A percentile compares a stretch with the other conserved stretches of the same genome.
These are phyloP conservation scores for Pseudozyma tsukubaensis DNA, from an alignment of 1,284 basidiomycete species.

Conservation along the genomic window DNA sequence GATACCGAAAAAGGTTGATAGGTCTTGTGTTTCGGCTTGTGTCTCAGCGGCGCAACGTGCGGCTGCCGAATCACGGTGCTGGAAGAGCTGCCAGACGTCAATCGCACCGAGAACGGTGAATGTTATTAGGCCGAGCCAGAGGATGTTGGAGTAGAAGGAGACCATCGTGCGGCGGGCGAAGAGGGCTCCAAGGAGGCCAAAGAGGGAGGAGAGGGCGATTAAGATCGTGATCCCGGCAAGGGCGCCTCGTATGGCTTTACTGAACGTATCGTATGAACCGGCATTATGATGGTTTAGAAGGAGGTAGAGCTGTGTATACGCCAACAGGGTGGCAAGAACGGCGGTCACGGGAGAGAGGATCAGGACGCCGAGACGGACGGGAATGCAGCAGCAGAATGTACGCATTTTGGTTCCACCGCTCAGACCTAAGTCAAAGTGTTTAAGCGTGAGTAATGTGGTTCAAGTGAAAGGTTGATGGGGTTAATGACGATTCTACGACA, in stretches of 20 bases:
- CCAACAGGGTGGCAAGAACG: slow-evolving; percentile 11
- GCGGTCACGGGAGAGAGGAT: slow-evolving; percentile 22
- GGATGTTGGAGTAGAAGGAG: slow-evolving; percentile 33
- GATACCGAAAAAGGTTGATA: slow-evolving; percentile 17
- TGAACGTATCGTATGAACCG: slow-evolving; percentile 16
- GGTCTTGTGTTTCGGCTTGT: slow-evolving; percentile 8
- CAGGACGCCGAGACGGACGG: slow-evolving; percentile 26
- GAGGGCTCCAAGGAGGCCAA: slow-evolving; percentile 26
- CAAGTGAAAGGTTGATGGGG: too few relatives aligned
- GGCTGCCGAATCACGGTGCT: slow-evolving; percentile 3
- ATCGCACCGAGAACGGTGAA: slow-evolving; percentile 26
- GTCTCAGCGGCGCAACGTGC: slow-evolving; percentile 8
- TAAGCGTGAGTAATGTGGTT: neutral
- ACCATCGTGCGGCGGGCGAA: slow-evolving; percentile 19
- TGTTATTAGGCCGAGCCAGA: slow-evolving; percentile 21
- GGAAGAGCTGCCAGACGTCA: slow-evolving; percentile 33
- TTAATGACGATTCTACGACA: too few relatives aligned
- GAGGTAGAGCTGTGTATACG: slow-evolving; percentile 26
- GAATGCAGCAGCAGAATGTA: slow-evolving; percentile 43
- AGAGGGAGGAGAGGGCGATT: slow-evolving; percentile 21
- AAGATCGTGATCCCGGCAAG: slow-evolving; percentile 31
- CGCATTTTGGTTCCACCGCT: slow-evolving; percentile 6
- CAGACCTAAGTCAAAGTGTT: neutral
- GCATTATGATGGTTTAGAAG: slow-evolving; percentile 17
- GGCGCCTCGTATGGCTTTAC: slow-evolving; percentile 25